Percentiles rank a stretch among this genome's conserved stretches.
Evolutionary conservation across 208 protist genomes (phyloP).

Genomic region (Acanthamoeba quina): DNA sequence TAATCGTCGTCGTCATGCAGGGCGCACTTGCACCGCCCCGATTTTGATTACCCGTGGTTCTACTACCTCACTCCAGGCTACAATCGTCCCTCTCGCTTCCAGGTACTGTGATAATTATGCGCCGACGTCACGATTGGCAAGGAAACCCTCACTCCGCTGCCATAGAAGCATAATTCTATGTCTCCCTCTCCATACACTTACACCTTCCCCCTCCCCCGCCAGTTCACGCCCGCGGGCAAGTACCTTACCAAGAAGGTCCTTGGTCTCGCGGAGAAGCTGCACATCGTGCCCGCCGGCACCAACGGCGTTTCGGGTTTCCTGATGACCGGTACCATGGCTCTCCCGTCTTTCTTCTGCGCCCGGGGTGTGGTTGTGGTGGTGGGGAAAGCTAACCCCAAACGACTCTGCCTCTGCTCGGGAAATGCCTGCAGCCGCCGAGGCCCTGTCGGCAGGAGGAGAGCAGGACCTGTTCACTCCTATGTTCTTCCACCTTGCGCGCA

Average conservation of each 20-base stretch:
- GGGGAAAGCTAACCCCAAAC: no score
- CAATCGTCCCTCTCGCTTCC: conserved; percentile 79
- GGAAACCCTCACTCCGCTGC: no score
- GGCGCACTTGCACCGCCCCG: background rate
- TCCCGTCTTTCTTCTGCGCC: conserved; percentile 82
- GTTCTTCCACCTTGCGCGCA: conserved; percentile 91
- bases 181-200: no score
- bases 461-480: conserved; percentile 95
- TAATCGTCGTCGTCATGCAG: background rate
- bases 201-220: conserved; percentile 72
- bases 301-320: conserved; percentile 18
- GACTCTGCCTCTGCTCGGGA: no score
- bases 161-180: no score
- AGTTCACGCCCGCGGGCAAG: conserved; percentile 91
- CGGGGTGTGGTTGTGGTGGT: no score
- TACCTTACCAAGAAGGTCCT: conserved; percentile 91
- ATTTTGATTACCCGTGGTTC: conserved; percentile 91
- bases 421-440: conserved; percentile 89
- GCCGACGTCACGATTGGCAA: no score
- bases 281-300: conserved; percentile 80
- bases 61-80: conserved; percentile 89
- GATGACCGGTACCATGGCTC: conserved; percentile 88
- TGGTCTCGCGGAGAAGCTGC: conserved; percentile 89
- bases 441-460: conserved; percentile 93
- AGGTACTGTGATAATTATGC: no score